Conservation (phyloP, 2,329 filamentous ascomycete genomes). For the Chaetomiaceae sp. region DNA sequence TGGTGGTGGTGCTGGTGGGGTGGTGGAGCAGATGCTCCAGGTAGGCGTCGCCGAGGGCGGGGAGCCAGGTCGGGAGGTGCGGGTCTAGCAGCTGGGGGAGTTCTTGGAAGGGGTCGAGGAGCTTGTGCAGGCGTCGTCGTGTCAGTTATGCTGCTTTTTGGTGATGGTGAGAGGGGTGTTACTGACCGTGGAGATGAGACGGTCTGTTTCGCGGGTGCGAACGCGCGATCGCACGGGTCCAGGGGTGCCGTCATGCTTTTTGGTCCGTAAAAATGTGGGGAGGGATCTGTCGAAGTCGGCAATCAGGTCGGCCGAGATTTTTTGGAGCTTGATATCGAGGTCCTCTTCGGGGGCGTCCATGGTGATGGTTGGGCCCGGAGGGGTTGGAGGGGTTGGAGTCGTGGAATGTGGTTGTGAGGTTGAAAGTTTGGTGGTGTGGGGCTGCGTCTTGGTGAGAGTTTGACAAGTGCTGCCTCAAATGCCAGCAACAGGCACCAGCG, state of each 20-base stretch:
- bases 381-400: constrained; percentile 1
- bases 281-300: constrained; percentile 53
- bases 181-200: constrained; percentile 19
- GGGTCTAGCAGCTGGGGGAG: constrained; percentile 89
- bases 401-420: background rate
- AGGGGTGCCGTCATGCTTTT: constrained; percentile 32
- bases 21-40: constrained; percentile 57
- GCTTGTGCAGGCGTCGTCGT: constrained; percentile 25
- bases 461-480: too few relatives aligned
- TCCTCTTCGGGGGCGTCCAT: constrained; percentile 61
- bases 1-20: constrained; percentile 16
- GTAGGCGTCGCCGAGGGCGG: constrained; percentile 70
- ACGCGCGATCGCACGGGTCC: constrained; percentile 19
- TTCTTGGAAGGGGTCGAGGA: constrained; percentile 88
- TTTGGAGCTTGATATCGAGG: constrained; percentile 57
- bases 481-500: constrained; percentile 8
- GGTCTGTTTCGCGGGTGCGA: constrained; percentile 22
- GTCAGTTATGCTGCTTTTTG: background rate
- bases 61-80: constrained; percentile 70
- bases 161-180: background rate
- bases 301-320: constrained; percentile 54
- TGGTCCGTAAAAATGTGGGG: constrained; percentile 45
- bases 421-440: background rate
- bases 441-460: too few relatives aligned
- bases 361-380: constrained; percentile 4